Conservation (phyloP, 1,284 basidiomycete genomes). For the Cutaneotrichosporon curvatum region DNA sequence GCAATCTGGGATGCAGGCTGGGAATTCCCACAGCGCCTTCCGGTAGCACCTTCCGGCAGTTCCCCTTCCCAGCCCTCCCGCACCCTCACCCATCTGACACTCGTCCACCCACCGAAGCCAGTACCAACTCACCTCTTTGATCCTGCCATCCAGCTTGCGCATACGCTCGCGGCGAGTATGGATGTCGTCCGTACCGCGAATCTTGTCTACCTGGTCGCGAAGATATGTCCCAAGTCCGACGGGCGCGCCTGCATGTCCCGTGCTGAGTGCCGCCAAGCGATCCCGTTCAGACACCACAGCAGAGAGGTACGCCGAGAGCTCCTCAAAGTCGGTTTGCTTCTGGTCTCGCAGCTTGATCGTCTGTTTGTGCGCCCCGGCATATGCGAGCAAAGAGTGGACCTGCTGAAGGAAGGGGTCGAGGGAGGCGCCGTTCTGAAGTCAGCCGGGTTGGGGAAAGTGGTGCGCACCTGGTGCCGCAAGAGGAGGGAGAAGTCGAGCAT, state of each 20-base stretch:
- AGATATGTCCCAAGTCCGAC: constrained; percentile 80
- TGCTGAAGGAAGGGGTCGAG: constrained; percentile 82
- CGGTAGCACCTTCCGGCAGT: no score
- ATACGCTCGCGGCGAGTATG: constrained; percentile 77
- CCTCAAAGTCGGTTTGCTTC: constrained; percentile 98
- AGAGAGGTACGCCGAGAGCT: constrained; percentile 89
- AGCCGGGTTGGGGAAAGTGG: not conserved
- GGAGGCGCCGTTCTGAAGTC: constrained; percentile 65
- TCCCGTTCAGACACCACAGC: constrained; percentile 87
- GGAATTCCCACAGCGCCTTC: no score
- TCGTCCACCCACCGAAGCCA: no score
- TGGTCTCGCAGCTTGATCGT: constrained; percentile 93
- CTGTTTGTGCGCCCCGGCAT: constrained; percentile 79
- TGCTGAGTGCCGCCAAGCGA: constrained; percentile 74
- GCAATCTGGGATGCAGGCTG: no score
- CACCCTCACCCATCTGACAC: no score
- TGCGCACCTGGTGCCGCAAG: constrained; percentile 68
- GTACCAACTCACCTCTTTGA: constrained; percentile 68
- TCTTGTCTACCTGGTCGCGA: constrained; percentile 84
- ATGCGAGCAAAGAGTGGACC: constrained; percentile 78
- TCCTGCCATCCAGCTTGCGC: constrained; percentile 83
- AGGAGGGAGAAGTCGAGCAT: constrained; percentile 85
- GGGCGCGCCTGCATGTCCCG: constrained; percentile 48
- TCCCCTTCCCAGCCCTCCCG: no score
- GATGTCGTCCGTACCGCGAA: constrained; percentile 89